Base-by-base conservation (phyloP, 176 grass and related monocot species). In the Themeda triandra region DNA sequence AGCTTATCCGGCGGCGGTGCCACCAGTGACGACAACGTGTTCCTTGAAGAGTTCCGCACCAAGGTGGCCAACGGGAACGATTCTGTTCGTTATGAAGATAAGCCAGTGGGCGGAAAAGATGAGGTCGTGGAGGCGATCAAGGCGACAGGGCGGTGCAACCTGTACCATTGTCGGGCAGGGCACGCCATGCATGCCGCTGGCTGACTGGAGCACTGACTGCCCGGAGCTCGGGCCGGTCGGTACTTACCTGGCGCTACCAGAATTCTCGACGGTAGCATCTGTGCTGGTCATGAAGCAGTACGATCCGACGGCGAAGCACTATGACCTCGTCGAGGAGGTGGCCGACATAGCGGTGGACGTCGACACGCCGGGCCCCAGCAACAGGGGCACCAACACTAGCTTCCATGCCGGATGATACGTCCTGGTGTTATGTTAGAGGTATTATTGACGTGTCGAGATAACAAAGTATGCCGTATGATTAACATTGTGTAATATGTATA, bases 211-310 rank as follows among this genome's bases (percentile, higher is more conserved):
- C 69, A n/a, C 80, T 2, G 88, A 90, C 60, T 90, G 91, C 63
- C 85, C 88, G 40, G 92, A 93, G 75, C 85, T 93, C 4, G 92
- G 92, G 4, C 82, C 88, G 11, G 88, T 93, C 4, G 92, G 82
- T 28, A 83, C 74, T 69, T 90, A 86, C 75, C 73, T 93, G 73
- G 88, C 85, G 32, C 36, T 87, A 21, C 72, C 85, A 1, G 92
- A 91, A 10, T 88, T 93, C 82, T 85, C 85, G 10, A 77, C 82
- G 2, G 84, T 77, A 19, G 85, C 88, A 15, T 93, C 92, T 1
- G 85, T 90, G 39, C 33, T 93, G 25, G 92, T 93, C 6, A 80
- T 93, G 73, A 90, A 91, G 75, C 82, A 87, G 56, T 93, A 93
- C 9, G 88, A 93, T 49, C 67, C 88, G 2, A 75, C 75, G 23